Conservation (phyloP, 768 basidiomycete genomes). For the Phanerochaete carnosa region DNA sequence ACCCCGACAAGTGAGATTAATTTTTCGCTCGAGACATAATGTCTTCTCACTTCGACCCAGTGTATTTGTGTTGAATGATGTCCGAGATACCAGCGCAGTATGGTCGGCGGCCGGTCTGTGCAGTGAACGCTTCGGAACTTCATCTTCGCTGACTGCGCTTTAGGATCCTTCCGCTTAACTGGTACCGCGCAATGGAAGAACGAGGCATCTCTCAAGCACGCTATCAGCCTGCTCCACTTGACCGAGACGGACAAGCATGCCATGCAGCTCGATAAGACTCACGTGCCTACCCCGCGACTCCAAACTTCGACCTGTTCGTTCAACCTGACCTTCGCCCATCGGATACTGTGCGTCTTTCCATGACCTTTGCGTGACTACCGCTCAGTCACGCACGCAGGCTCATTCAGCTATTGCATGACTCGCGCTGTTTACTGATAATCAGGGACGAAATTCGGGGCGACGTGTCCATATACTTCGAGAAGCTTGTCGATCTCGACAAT, state of each 20-base stretch:
- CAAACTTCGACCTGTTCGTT: constrained; percentile 19
- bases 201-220: constrained; percentile 20
- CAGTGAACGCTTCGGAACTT: too few species aligned
- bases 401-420: constrained; percentile 37
- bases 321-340: constrained; percentile 23
- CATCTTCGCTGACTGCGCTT: neutral
- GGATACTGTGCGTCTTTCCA: constrained; percentile 30
- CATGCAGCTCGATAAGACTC: constrained; percentile 30
- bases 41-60: neutral
- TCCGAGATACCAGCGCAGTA: neutral
- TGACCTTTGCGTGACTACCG: neutral
- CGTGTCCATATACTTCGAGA: constrained; percentile 39
- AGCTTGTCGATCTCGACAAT: constrained; percentile 25
- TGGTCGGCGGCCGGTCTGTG: neutral
- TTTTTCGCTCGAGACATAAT: neutral
- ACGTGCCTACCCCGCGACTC: constrained; percentile 30
- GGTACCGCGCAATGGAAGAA: constrained; percentile 10
- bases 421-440: constrained; percentile 40
- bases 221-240: constrained; percentile 30
- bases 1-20: neutral
- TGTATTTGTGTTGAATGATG: neutral
- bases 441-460: constrained; percentile 29
- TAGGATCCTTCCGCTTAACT: neutral
- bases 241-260: constrained; percentile 34
- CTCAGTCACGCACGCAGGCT: constrained; percentile 23